A percentile compares a stretch with the other conserved stretches of the same genome.
These are phyloP conservation scores for Penicillium carneum DNA, from an alignment of 2,329 filamentous ascomycete species.

Conservation along the genomic window DNA sequence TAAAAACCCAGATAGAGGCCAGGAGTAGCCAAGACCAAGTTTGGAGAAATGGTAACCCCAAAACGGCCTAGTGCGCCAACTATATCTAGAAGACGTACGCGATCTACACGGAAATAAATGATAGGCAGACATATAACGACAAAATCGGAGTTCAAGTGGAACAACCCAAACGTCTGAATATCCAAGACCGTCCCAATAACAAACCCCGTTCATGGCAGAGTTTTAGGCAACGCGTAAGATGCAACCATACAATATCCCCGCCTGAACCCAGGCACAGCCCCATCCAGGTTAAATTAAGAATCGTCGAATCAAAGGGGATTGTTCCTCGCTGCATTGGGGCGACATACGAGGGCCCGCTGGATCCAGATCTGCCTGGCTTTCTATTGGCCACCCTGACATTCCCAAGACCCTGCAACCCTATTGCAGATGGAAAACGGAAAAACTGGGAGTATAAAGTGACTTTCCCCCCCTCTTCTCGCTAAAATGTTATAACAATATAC, in stretches of 20 bases:
- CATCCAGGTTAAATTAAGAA: conserved; percentile 14
- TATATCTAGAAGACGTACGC: not conserved
- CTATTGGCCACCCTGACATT: conserved; percentile 14
- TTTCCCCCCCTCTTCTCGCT: not conserved
- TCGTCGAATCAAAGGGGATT: not conserved
- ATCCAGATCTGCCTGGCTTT: not conserved
- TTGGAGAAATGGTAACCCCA: conserved; percentile 9
- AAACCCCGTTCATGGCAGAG: not conserved
- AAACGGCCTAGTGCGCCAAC: conserved; percentile 20
- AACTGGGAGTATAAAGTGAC: not conserved
- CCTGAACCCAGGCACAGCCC: conserved; percentile 9
- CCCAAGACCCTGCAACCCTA: conserved; percentile 2
- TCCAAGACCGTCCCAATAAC: not conserved
- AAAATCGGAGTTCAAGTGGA: not conserved
- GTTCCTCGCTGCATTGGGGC: conserved; percentile 1
- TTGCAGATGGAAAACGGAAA: not conserved
- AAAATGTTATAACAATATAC: no score
- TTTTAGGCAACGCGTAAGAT: conserved; percentile 2
- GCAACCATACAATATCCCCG: not conserved
- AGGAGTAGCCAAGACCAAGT: conserved; percentile 13
- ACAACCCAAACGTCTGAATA: not conserved
- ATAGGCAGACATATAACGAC: not conserved
- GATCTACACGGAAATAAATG: not conserved
- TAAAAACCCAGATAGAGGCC: not conserved
- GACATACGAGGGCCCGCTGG: not conserved